These are phyloP conservation scores for Cytospora paraplurivora DNA, from an alignment of 2,329 filamentous ascomycete genomes.

Conservation along the genomic window DNA sequence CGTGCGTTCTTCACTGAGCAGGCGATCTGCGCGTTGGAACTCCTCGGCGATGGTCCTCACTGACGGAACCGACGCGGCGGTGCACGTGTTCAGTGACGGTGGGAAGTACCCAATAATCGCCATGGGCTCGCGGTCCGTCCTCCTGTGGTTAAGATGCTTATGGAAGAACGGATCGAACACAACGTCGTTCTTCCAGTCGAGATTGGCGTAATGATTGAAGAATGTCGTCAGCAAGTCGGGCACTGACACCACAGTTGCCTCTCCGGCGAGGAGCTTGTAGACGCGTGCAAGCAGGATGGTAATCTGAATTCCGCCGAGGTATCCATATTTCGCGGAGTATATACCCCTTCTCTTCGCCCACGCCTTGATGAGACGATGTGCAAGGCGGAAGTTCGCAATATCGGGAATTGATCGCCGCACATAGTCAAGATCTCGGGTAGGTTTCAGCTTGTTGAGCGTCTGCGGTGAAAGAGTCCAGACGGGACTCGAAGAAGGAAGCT, in stretches of 20 bases:
- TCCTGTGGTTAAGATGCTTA: slow-evolving; percentile 50
- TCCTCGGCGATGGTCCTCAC: slow-evolving; percentile 54
- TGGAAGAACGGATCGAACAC: slow-evolving; percentile 65
- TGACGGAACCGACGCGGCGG: slow-evolving; percentile 55
- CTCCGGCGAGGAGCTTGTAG: slow-evolving; percentile 54
- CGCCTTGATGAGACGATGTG: slow-evolving; percentile 60
- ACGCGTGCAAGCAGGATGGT: slow-evolving; percentile 62
- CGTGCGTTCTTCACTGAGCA: slow-evolving; percentile 41
- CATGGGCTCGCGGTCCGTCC: slow-evolving; percentile 61
- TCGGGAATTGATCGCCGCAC: slow-evolving; percentile 62
- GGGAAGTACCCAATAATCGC: slow-evolving; percentile 64
- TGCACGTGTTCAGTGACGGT: slow-evolving; percentile 62
- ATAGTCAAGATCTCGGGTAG: slow-evolving; percentile 63
- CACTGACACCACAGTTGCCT: slow-evolving; percentile 43
- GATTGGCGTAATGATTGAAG: slow-evolving; percentile 62
- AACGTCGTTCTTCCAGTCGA: slow-evolving; percentile 58
- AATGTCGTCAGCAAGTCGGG: slow-evolving; percentile 60
- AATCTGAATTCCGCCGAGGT: slow-evolving; percentile 66
- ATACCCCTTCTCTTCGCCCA: slow-evolving; percentile 66
- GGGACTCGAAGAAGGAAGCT: slow-evolving; percentile 51
- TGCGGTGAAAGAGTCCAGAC: slow-evolving; percentile 58
- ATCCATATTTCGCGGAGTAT: slow-evolving; percentile 67
- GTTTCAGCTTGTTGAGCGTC: slow-evolving; percentile 64
- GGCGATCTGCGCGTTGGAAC: slow-evolving; percentile 47
- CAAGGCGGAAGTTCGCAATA: slow-evolving; percentile 57